These are phyloP conservation scores for Vaccinium corymbosum DNA, from an alignment of 148 eudicot species.

Conservation along the genomic window DNA sequence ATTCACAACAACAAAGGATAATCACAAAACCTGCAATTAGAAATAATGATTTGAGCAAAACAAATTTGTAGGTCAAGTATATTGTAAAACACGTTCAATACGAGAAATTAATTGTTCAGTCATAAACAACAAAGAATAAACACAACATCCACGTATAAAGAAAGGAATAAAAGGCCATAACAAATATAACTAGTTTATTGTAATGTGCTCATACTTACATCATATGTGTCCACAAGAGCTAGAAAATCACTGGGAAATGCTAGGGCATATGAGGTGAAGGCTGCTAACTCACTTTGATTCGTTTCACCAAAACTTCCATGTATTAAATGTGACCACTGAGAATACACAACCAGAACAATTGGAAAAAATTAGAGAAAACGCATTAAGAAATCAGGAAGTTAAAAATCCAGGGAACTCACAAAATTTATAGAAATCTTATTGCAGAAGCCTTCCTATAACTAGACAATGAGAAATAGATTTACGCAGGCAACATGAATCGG, in stretches of 20 bases:
- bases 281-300: constrained; percentile 93
- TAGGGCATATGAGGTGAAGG: constrained; percentile 88
- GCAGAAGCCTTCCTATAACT: neutral
- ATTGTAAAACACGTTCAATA: neutral
- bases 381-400: neutral
- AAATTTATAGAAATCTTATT: neutral
- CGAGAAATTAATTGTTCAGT: neutral
- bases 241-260: constrained; percentile 84
- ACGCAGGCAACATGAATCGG: constrained; percentile 1
- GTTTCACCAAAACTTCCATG: constrained; percentile 72
- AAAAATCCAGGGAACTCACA: neutral
- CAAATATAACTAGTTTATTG: neutral
- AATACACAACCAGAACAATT: constrained; percentile 13
- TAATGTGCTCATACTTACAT: constrained; percentile 56
- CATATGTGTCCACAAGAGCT: constrained; percentile 98
- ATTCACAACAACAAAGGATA: neutral
- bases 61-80: constrained; percentile 2
- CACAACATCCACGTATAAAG: neutral
- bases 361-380: neutral
- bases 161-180: neutral
- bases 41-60: neutral
- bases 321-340: constrained; percentile 55
- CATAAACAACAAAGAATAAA: neutral
- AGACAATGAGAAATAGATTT: neutral
- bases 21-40: neutral